Evolutionary conservation across 2,329 filamentous ascomycete genomes (phyloP), one percentile per base, ranked within the genome.

Genomic region (Harringtonia lauricola): DNA sequence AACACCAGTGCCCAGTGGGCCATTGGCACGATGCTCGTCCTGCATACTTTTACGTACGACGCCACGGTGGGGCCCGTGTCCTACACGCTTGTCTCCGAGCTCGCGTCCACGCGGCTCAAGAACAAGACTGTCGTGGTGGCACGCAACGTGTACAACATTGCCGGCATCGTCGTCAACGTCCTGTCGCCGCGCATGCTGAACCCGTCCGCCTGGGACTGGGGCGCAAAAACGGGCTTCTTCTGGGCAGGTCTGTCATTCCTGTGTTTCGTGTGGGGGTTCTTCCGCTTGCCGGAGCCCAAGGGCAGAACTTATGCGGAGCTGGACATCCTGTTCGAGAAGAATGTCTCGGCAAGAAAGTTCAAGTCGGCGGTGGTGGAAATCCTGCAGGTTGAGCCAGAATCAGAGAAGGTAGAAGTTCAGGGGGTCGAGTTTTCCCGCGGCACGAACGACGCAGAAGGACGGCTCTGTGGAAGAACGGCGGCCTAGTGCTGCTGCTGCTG

Each of bases 121-220:
- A 89, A 94, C 67, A 95, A 95, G 68, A 94, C 89, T 0, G 83
- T 52, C 17, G 50, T 51, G 3, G 37, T 53, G 6, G 50, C 48
- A 18, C 48, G 50, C 13, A 47, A 39, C 22, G 45, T 52, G 4
- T 52, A 51, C 69, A 89, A 92, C 55, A 67, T 94, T 41, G 83
- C 89, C 36, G 82, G 76, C 50, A 94, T 95, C 52, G 65, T 94
- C 54, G 86, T 80, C 57, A 81, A 79, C 41, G 82, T 94, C 5
- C 63, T 95, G 33, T 92, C 86, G 0, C 88, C 88, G 0, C 94
- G 94, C 64, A 94, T 95, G 88, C 72, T 94, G 35, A 95, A 95
- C 64, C 86, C 88, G 0, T 72, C 70, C 1, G 83, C 79, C 1
- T 95, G 89, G 88, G 69, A 94, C 62, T 95, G 87, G 88, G 72